A percentile compares a stretch with the other conserved stretches of the same genome.
Evolutionary conservation across 2,329 filamentous ascomycete species (phyloP).

Genomic region (Diaporthe velutina): DNA sequence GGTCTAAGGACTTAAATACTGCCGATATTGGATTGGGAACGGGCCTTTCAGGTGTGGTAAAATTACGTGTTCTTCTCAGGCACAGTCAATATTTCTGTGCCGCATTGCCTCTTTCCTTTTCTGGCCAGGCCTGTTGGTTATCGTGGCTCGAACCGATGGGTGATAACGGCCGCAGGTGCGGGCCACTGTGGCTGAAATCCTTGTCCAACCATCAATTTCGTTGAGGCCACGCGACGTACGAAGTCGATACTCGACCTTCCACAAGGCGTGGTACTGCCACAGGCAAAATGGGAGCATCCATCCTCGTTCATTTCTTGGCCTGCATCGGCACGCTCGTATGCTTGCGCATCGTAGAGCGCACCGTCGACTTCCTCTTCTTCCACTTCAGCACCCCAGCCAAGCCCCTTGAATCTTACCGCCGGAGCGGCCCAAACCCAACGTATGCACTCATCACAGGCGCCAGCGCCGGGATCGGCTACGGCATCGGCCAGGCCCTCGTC

Average conservation of each 20-base stretch:
- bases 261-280: too few relatives aligned
- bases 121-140: neutral
- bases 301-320: slow-evolving; percentile 21
- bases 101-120: neutral
- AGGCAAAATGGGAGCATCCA: neutral
- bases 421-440: slow-evolving; percentile 40
- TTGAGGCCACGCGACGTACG: neutral
- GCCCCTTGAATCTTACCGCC: slow-evolving; percentile 44
- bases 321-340: slow-evolving; percentile 42
- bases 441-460: slow-evolving; percentile 52
- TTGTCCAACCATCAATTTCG: neutral
- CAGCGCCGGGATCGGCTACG: slow-evolving; percentile 51
- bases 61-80: neutral
- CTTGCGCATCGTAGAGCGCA: slow-evolving; percentile 37
- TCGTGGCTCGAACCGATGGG: neutral
- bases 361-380: slow-evolving; percentile 41
- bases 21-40: neutral
- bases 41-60: neutral
- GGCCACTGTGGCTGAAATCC: too few relatives aligned
- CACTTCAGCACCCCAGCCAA: slow-evolving; percentile 44
- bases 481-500: slow-evolving; percentile 49
- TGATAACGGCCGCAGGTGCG: neutral
- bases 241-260: neutral
- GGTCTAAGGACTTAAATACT: neutral
- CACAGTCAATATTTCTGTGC: neutral